Evolutionary conservation across 169 alveolate genomes (phyloP), one percentile per base, ranked within the genome.

Genomic region (Cyclospora cayetanensis): DNA sequence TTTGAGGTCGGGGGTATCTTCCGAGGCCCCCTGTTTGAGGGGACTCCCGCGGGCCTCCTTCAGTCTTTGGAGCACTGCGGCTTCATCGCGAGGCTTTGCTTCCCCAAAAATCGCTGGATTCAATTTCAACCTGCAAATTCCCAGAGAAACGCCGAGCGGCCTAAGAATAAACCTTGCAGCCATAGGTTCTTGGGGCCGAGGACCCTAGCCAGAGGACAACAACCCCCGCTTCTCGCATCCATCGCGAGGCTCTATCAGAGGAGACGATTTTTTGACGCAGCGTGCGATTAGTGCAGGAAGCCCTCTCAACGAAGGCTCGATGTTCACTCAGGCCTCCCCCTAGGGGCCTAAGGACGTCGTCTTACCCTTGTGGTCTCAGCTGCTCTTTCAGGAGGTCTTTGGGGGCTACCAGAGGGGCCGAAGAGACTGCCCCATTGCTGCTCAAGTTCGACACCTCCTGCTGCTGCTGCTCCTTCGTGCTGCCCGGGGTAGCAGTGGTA

Each of bases 381-480:
- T 70, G 83, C 52, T 70, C 83, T 53, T 37, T 70, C 27, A 70
- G 25, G 4, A 70, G 83, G 29, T 70, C 83, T 53, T 70, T 70
- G 20, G 83, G 83, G 53, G 46, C 83, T 15, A 70, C 83, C 20
- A 70, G 20, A 4, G 83, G 83, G 31, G 52, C 53, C 46, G 52
- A n/a, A 20, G 46, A 53, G 37, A 42, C 15, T 65, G 77, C 31
- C 77, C 77, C 77, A 42, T 65, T 65, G 68, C 68, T 55, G 68
- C 68, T 55, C 35, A 25, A 22, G 68, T 31, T 55, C 35, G 35
- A 22, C 35, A 7, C 25, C 35, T 25, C 25, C 12, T 31, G 34
- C 31, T 70, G 55, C 52, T 70, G 83, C 83, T 70, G 83, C 83
- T 70, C 83, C 83, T 70, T 70, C 55, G 34, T 70, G 83, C 53